A percentile compares a stretch with the other conserved stretches of the same genome.
Conservation (phyloP, 345 rosid genomes). For the Leavenworthia alabamica region DNA sequence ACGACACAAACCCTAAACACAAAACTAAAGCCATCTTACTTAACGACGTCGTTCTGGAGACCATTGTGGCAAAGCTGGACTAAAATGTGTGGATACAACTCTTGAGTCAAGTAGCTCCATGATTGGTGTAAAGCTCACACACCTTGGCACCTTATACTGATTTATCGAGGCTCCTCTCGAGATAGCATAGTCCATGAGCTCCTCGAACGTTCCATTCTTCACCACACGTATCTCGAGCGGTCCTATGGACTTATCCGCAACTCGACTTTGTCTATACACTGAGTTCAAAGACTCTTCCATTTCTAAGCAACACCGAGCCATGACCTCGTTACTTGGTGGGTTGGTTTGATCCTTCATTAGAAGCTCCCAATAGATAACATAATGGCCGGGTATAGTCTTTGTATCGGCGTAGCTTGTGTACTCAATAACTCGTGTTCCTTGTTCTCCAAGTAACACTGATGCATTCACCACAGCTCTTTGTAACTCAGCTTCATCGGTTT, state of each 20-base stretch:
- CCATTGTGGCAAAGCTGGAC: conserved; percentile 68
- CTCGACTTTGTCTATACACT: conserved; percentile 80
- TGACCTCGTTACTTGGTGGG: conserved; percentile 42
- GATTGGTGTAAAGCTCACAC: conserved; percentile 71
- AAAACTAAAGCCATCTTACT: conserved; percentile 11
- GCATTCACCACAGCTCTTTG: conserved; percentile 69
- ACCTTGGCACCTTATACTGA: conserved; percentile 82
- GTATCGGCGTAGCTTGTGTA: conserved; percentile 86
- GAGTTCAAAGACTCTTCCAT: conserved; percentile 78
- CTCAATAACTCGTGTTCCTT: conserved; percentile 54
- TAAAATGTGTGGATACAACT: conserved; percentile 59
- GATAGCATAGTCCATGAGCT: conserved; percentile 86
- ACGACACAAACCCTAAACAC: conserved; percentile 13
- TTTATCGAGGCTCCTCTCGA: conserved; percentile 85
- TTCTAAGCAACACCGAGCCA: conserved; percentile 54
- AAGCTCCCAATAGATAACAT: conserved; percentile 84
- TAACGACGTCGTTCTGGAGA: conserved; percentile 38
- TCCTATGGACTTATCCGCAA: conserved; percentile 76
- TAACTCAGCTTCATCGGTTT: conserved; percentile 80
- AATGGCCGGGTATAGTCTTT: conserved; percentile 64
- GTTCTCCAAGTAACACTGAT: conserved; percentile 35
- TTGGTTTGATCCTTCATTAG: conserved; percentile 36
- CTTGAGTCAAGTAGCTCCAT: conserved; percentile 65
- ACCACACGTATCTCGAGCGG: conserved; percentile 81
- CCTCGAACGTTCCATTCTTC: conserved; percentile 75